Conservation (phyloP, 2,329 filamentous ascomycete genomes). For the Diplodia scrobiculata region DNA sequence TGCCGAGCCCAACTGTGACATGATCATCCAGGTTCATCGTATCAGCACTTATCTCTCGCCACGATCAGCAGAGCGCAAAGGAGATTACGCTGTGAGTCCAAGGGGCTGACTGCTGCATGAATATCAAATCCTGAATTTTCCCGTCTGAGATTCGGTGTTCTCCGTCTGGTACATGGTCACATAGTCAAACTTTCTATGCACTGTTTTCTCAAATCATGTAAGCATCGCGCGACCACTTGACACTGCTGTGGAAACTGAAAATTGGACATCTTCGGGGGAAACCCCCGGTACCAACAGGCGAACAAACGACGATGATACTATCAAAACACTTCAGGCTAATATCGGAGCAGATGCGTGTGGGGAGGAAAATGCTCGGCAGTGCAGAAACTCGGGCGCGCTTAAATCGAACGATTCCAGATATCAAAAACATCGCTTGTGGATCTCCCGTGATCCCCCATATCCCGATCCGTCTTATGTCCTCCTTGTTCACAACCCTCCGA, state of each 20-base stretch:
- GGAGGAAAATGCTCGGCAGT: neutral
- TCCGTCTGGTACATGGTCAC: too few relatives aligned
- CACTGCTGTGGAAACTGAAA: neutral
- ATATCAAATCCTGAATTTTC: neutral
- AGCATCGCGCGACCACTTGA: neutral
- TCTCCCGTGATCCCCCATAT: neutral
- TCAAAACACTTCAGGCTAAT: neutral
- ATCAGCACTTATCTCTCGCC: neutral
- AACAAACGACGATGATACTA: constrained; percentile 3
- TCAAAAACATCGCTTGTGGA: neutral
- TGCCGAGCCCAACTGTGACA: neutral
- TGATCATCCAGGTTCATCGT: neutral
- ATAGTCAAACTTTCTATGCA: too few relatives aligned
- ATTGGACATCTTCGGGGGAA: neutral
- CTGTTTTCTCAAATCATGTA: too few relatives aligned
- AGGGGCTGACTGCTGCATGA: neutral
- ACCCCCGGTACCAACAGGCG: neutral
- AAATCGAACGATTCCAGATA: neutral
- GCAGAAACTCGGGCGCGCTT: neutral
- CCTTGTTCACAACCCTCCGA: neutral
- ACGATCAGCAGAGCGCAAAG: neutral
- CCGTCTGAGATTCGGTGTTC: neutral
- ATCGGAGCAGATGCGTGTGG: neutral
- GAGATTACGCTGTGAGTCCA: neutral
- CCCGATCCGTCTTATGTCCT: neutral